These are phyloP conservation scores for Scytalidium lignicola DNA, from an alignment of 2,329 filamentous ascomycete species.

Conservation along the genomic window DNA sequence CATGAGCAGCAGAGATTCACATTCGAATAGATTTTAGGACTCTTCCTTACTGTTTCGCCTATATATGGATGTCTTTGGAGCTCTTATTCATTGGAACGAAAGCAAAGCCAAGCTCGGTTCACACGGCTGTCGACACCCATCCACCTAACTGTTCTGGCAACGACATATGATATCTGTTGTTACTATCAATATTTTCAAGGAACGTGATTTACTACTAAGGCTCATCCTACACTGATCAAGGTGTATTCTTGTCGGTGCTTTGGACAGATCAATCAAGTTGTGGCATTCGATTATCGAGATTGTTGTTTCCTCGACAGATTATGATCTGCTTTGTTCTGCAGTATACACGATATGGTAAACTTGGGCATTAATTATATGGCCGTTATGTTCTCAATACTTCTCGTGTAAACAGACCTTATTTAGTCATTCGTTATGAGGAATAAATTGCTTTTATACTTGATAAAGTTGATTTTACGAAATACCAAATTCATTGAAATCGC, in stretches of 20 bases:
- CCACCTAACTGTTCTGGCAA: slow-evolving; percentile 13
- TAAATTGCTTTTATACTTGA: slow-evolving; percentile 11
- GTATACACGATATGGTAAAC: neutral
- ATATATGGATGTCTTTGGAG: slow-evolving; percentile 28
- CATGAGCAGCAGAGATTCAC: slow-evolving; percentile 24
- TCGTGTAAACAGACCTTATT: slow-evolving; percentile 10
- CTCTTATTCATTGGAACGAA: slow-evolving; percentile 24
- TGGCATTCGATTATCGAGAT: slow-evolving; percentile 30
- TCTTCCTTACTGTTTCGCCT: slow-evolving; percentile 26
- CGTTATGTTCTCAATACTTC: neutral
- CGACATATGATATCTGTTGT: slow-evolving; percentile 26
- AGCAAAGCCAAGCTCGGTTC: slow-evolving; percentile 25
- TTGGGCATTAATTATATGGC: neutral
- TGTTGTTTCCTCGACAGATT: slow-evolving; percentile 47
- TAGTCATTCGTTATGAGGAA: slow-evolving; percentile 28
- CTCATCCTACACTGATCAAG: slow-evolving; percentile 51
- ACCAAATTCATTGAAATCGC: too few relatives aligned
- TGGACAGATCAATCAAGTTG: slow-evolving; percentile 46
- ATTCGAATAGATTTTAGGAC: slow-evolving; percentile 24
- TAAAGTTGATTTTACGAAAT: neutral
- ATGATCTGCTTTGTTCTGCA: slow-evolving; percentile 32
- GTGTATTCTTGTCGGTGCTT: slow-evolving; percentile 47
- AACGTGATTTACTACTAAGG: slow-evolving; percentile 37
- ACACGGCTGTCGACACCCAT: slow-evolving; percentile 12
- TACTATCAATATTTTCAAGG: slow-evolving; percentile 28